Base-by-base conservation (phyloP, 805 yeast genomes). In the Candida taoyuanica region DNA sequence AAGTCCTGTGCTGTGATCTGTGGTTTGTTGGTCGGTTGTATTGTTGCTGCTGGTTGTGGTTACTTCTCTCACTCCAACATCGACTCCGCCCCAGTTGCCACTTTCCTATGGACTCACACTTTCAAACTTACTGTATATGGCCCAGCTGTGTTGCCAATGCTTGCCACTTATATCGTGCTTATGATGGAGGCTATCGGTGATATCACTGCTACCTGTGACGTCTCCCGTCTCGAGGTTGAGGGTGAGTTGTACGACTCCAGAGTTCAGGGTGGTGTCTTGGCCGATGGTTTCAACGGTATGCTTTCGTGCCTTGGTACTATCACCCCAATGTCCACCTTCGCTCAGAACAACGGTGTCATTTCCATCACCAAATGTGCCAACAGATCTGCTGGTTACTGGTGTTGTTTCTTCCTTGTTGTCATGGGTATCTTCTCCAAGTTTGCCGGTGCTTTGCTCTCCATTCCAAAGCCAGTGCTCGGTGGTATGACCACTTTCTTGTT, bases 171-270 rank as follows among this genome's bases (percentile, higher is more conserved):
- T 58, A 69, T 88, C 23, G 86, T 81, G 19, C 64, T 85, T 50
- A 82, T 85, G 76, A 86, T 87, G 87, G 96, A 89, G 67, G 84
- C 95, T 38, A 86, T 88, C 56, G 96, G 96, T 60, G 96, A 88
- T 62, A 82, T 88, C 56, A 86, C 96, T 23, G 96, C 96, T 25
- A 85, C 96, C 30, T 82, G 86, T 41, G 97, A 88, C 61, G 96
- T 89, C 16, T 85, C 95, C 7, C 70, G 95, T 50, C 66, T 82
- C 45, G 87, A 82, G 44, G 88, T 86, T 41, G 89, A 83, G 56
- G 96, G 96, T 47, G 78, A 75, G 31, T 52, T 71, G 15, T 88
- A 82, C 59, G 96, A 88, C 50, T 76, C 89, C 14, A 71, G 96
- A 62, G 73, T 89, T 48, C 96, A 89, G 66, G 96, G 97, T 53